phyloP scores from a whole-genome alignment of 2,329 filamentous ascomycete genomes.

The Venturia effusa region DNA sequence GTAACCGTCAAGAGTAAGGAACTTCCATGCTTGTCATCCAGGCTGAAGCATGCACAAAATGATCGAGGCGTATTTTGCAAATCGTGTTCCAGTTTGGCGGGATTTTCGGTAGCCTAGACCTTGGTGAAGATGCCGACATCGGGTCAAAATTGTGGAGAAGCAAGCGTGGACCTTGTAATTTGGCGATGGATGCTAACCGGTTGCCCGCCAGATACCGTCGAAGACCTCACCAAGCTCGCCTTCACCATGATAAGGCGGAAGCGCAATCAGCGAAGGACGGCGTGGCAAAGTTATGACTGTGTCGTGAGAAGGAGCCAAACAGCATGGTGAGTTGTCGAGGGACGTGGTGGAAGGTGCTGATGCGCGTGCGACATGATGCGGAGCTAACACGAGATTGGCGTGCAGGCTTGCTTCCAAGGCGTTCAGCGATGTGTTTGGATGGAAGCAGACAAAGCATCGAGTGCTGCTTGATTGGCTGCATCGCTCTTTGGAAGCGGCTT shows the following conservation, averaged over 20 bases:
- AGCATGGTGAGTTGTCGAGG: conserved; percentile 9
- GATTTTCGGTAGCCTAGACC: not conserved
- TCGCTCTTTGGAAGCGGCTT: not conserved
- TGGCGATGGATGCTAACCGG: not conserved
- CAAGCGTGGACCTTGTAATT: not conserved
- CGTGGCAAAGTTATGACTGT: conserved; percentile 39
- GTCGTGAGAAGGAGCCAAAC: conserved; percentile 34
- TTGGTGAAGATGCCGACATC: not conserved
- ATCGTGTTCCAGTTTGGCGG: not conserved
- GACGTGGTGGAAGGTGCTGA: not conserved
- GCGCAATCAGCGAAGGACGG: conserved; percentile 24
- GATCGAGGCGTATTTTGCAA: not conserved
- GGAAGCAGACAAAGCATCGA: conserved; percentile 60
- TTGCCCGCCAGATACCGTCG: conserved; percentile 45
- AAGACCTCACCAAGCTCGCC: conserved; percentile 54
- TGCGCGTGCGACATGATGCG: conserved; percentile 7
- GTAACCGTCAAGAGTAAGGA: conserved; percentile 49
- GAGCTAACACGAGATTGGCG: conserved; percentile 11
- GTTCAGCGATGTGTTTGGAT: conserved; percentile 55
- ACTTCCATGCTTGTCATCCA: not conserved
- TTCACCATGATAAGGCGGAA: conserved; percentile 50
- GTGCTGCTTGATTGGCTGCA: conserved; percentile 57
- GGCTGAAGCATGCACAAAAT: no score
- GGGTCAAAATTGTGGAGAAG: not conserved
- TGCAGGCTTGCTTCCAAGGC: conserved; percentile 57